phyloP scores from a whole-genome alignment of 768 basidiomycete genomes.

The Suillus sp. region DNA sequence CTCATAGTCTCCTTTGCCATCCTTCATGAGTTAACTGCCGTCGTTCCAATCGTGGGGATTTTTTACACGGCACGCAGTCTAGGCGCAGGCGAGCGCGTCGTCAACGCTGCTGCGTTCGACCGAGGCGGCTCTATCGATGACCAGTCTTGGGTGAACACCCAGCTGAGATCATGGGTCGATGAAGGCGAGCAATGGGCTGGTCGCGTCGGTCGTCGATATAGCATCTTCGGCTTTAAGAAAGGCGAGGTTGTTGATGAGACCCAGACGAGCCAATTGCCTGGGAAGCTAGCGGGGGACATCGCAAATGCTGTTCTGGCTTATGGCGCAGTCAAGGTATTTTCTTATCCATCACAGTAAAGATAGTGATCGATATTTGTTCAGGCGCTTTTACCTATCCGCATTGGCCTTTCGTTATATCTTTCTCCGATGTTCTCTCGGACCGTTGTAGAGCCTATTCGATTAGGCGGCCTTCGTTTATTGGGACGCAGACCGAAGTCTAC shows the following conservation, averaged over 20 bases:
- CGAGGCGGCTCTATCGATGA: slow-evolving; percentile 22
- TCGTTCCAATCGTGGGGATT: slow-evolving; percentile 71
- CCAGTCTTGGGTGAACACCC: slow-evolving; percentile 43
- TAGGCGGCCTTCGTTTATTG: slow-evolving; percentile 19
- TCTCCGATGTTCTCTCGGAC: slow-evolving; percentile 71
- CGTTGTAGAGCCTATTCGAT: slow-evolving; percentile 62
- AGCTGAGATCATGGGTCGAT: slow-evolving; percentile 61
- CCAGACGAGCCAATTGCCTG: slow-evolving; percentile 25
- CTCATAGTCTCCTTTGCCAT: slow-evolving; percentile 74
- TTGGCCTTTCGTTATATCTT: slow-evolving; percentile 71
- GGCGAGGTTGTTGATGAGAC: slow-evolving; percentile 18
- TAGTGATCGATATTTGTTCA: slow-evolving; percentile 27
- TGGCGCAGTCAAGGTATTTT: slow-evolving; percentile 70
- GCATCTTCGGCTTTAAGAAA: slow-evolving; percentile 77
- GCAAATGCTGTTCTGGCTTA: slow-evolving; percentile 86
- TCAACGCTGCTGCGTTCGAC: slow-evolving; percentile 40
- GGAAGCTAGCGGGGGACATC: slow-evolving; percentile 68
- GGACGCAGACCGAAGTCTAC: not conserved
- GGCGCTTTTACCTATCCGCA: slow-evolving; percentile 64
- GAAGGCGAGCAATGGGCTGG: slow-evolving; percentile 76
- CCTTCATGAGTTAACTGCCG: slow-evolving; percentile 83
- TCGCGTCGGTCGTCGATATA: slow-evolving; percentile 75
- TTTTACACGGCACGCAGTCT: slow-evolving; percentile 70
- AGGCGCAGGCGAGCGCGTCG: slow-evolving; percentile 69
- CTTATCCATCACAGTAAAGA: slow-evolving; percentile 1